A percentile compares a stretch with the other conserved stretches of the same genome.
Conservation (phyloP, 495 filamentous ascomycete species). For the Tuber magnatum region DNA sequence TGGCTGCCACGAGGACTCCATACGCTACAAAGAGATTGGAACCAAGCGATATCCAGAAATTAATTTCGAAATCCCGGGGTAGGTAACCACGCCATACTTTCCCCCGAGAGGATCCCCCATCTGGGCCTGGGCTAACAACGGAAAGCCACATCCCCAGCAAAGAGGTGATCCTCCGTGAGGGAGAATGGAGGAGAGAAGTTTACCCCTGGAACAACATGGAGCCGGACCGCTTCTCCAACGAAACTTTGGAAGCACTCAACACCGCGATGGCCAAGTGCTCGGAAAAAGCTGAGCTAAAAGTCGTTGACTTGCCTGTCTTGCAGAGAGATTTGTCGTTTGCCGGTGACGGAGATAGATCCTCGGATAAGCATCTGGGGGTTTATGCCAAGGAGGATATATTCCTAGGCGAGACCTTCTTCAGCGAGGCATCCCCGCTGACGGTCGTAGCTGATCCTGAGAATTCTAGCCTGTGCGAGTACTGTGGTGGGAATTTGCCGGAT, state of each 20-base stretch:
- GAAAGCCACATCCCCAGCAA: neutral
- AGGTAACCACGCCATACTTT: neutral
- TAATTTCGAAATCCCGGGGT: constrained; percentile 26
- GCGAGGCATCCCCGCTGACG: constrained; percentile 71
- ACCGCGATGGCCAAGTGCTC: constrained; percentile 60
- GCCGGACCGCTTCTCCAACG: constrained; percentile 67
- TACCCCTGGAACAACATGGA: constrained; percentile 94
- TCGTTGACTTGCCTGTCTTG: constrained; percentile 63
- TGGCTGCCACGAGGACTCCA: constrained; percentile 26
- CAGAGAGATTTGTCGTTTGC: constrained; percentile 45
- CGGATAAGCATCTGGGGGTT: constrained; percentile 66
- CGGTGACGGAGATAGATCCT: constrained; percentile 18
- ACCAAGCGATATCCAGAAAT: constrained; percentile 30
- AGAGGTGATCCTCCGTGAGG: constrained; percentile 42
- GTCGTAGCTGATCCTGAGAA: constrained; percentile 45
- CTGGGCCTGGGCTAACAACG: neutral
- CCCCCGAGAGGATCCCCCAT: neutral
- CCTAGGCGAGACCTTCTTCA: constrained; percentile 67
- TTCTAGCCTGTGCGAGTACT: constrained; percentile 40
- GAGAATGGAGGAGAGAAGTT: constrained; percentile 71
- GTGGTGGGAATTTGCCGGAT: constrained; percentile 28
- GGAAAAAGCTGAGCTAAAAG: constrained; percentile 58
- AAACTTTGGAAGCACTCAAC: constrained; percentile 63
- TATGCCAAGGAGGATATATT: constrained; percentile 77
- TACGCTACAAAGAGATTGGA: constrained; percentile 28